A percentile compares a stretch with the other conserved stretches of the same genome.
phyloP scores from a whole-genome alignment of 306 rosid species.

The Amphicarpaea edgeworthii region DNA sequence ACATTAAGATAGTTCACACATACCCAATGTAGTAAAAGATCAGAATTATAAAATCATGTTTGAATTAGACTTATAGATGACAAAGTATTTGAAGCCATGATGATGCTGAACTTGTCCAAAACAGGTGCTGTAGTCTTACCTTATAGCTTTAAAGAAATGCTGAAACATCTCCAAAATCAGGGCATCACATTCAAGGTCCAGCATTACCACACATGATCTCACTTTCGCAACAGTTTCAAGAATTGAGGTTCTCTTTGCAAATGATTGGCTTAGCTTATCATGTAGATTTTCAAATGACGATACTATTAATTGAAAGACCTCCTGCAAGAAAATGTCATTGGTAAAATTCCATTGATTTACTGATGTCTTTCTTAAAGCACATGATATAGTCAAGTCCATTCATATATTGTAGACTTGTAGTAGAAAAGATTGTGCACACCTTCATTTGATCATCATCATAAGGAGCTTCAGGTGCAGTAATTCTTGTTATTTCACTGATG shows the following conservation, averaged over 20 bases:
- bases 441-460: constrained; percentile 93
- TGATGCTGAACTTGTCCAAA: neutral
- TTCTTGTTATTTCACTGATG: constrained; percentile 92
- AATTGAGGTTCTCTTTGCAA: constrained; percentile 69
- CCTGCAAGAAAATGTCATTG: constrained; percentile 56
- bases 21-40: neutral
- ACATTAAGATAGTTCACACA: neutral
- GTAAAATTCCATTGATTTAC: constrained; percentile 15
- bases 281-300: constrained; percentile 84
- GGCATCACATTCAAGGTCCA: constrained; percentile 89
- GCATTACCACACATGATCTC: constrained; percentile 92
- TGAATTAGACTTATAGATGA: constrained; percentile 5
- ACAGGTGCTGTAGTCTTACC: constrained; percentile 55
- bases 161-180: constrained; percentile 90
- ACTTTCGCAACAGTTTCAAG: constrained; percentile 94
- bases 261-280: constrained; percentile 75
- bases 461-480: constrained; percentile 95
- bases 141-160: constrained; percentile 77
- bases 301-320: constrained; percentile 82
- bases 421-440: constrained; percentile 50
- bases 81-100: constrained; percentile 9
- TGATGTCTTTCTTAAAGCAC: neutral
- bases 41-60: neutral
- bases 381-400: neutral
- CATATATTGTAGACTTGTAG: neutral